A percentile compares a stretch with the other conserved stretches of the same genome.
These are phyloP conservation scores for Tylopilus cervinicoccineus DNA, from an alignment of 768 basidiomycete species.

Conservation along the genomic window DNA sequence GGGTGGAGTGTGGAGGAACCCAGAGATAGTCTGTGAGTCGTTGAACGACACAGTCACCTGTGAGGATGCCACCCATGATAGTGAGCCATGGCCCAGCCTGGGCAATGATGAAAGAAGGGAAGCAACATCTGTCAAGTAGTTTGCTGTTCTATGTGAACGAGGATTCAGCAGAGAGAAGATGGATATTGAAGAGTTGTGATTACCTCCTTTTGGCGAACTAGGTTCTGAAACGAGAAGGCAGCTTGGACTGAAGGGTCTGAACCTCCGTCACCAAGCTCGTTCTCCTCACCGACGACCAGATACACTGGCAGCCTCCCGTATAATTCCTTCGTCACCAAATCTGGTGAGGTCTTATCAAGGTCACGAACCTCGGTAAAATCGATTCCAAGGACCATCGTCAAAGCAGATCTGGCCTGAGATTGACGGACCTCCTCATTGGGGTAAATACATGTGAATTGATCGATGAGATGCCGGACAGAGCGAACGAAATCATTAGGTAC, in stretches of 20 bases:
- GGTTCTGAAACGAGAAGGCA: conserved; percentile 16
- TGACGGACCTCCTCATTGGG: too few relatives aligned
- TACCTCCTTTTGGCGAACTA: conserved; percentile 14
- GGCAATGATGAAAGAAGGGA: conserved; percentile 27
- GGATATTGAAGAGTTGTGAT: background rate
- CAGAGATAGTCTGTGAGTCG: background rate
- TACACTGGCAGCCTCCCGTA: background rate
- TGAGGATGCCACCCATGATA: conserved; percentile 32
- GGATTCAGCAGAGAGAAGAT: background rate
- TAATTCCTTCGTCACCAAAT: background rate
- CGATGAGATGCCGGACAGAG: too few relatives aligned
- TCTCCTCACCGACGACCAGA: conserved; percentile 22
- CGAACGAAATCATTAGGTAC: too few relatives aligned
- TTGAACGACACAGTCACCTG: conserved; percentile 27
- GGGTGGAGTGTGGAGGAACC: background rate
- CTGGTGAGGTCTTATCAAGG: too few relatives aligned
- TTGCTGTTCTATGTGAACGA: conserved; percentile 3
- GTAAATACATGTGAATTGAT: too few relatives aligned
- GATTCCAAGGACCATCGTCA: too few relatives aligned
- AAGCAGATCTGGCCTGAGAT: too few relatives aligned
- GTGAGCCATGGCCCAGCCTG: conserved; percentile 25
- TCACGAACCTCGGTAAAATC: too few relatives aligned
- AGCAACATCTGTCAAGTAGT: conserved; percentile 18
- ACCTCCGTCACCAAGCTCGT: conserved; percentile 13
- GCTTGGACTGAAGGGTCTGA: conserved; percentile 33